Percentiles rank a stretch among this genome's conserved stretches.
Conservation (phyloP, 805 yeast species). For the Ogataea angusta region DNA sequence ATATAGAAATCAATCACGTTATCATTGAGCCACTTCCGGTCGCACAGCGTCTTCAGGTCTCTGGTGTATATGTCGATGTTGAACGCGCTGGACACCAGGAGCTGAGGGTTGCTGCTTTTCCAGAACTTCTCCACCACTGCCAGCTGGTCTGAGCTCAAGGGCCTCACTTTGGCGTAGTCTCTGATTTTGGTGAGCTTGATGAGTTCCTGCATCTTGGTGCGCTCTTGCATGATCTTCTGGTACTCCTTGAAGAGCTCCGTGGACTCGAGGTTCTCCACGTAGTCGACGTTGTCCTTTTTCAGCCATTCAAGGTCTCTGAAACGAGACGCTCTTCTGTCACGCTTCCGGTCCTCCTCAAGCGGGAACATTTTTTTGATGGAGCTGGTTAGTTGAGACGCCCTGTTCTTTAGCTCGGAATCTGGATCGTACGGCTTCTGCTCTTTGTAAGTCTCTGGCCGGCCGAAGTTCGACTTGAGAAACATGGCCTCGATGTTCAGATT, state of each 20-base stretch:
- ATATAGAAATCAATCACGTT: constrained; percentile 83
- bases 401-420: not conserved
- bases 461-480: constrained; percentile 10
- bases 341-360: constrained; percentile 1
- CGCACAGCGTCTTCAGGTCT: constrained; percentile 70
- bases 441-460: not conserved
- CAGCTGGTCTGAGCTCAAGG: constrained; percentile 33
- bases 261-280: constrained; percentile 29
- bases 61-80: constrained; percentile 58
- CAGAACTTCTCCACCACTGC: constrained; percentile 35
- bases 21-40: constrained; percentile 85
- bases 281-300: constrained; percentile 31
- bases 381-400: constrained; percentile 11
- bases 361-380: constrained; percentile 16
- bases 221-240: constrained; percentile 42
- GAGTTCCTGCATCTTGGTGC: constrained; percentile 35
- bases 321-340: constrained; percentile 20
- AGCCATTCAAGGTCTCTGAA: constrained; percentile 32
- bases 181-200: constrained; percentile 36
- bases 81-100: constrained; percentile 34
- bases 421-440: constrained; percentile 5
- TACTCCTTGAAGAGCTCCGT: constrained; percentile 38
- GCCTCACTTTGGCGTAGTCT: constrained; percentile 32
- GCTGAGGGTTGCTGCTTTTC: constrained; percentile 25
- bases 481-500: constrained; percentile 10